A percentile compares a stretch with the other conserved stretches of the same genome.
These are phyloP conservation scores for Zygosaccharomyces pseudobailii DNA, from an alignment of 1,139 yeast genomes.

Conservation along the genomic window DNA sequence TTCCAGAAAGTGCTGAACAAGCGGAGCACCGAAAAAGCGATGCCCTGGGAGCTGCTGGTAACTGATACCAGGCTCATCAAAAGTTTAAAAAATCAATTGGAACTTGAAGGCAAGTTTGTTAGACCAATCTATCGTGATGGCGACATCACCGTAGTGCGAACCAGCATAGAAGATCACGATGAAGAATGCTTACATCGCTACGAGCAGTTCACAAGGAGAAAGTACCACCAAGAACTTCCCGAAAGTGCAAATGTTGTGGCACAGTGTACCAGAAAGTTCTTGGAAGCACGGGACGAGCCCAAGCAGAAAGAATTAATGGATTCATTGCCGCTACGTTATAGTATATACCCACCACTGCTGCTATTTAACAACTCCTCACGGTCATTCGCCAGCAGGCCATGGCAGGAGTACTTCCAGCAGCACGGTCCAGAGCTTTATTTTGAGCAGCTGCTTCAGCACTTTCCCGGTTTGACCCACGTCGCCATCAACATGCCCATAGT, in stretches of 20 bases:
- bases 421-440: slow-evolving; percentile 27
- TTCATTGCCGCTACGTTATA: slow-evolving; percentile 49
- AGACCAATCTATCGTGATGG: slow-evolving; percentile 23
- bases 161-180: slow-evolving; percentile 14
- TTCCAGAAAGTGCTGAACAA: background rate
- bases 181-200: slow-evolving; percentile 5
- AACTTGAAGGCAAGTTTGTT: slow-evolving; percentile 19
- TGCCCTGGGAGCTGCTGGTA: slow-evolving; percentile 24
- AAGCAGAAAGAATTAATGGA: slow-evolving; percentile 14
- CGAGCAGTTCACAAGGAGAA: slow-evolving; percentile 4
- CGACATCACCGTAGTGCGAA: slow-evolving; percentile 22
- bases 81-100: slow-evolving; percentile 29
- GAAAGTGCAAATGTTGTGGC: slow-evolving; percentile 11
- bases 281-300: slow-evolving; percentile 5
- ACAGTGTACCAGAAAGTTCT: slow-evolving; percentile 16
- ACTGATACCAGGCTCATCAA: slow-evolving; percentile 23
- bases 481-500: slow-evolving; percentile 70
- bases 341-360: slow-evolving; percentile 64
- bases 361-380: slow-evolving; percentile 43
- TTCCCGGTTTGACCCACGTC: slow-evolving; percentile 47
- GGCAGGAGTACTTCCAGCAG: slow-evolving; percentile 33
- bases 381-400: slow-evolving; percentile 38
- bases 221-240: slow-evolving; percentile 5
- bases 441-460: slow-evolving; percentile 27
- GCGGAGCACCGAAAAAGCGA: background rate